These are phyloP conservation scores for Eremothecium gossypii DNA, from an alignment of 1,139 yeast species.

Conservation along the genomic window DNA sequence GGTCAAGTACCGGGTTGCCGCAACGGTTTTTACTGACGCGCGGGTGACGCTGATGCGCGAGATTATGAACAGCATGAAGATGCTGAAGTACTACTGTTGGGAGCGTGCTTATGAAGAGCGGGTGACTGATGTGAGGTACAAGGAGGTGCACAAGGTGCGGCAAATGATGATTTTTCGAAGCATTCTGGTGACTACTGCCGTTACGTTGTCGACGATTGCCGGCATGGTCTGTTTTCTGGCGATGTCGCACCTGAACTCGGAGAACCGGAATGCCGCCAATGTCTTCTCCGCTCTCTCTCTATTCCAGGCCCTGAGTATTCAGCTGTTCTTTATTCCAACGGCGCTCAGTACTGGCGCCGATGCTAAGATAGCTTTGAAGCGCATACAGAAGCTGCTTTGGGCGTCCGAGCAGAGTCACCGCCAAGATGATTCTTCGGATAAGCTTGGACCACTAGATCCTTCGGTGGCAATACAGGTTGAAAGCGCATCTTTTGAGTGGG, in stretches of 20 bases:
- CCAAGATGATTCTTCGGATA: conserved; percentile 3
- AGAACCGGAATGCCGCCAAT: conserved; percentile 50
- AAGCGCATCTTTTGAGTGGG: conserved; percentile 64
- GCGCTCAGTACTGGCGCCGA: conserved; percentile 54
- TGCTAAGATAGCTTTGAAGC: conserved; percentile 52
- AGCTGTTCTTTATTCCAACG: conserved; percentile 58
- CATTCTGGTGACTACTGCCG: conserved; percentile 47
- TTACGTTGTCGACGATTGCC: conserved; percentile 55
- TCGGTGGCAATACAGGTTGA: conserved; percentile 38
- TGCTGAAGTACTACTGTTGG: conserved; percentile 52
- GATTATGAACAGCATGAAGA: conserved; percentile 41
- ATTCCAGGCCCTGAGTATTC: conserved; percentile 63
- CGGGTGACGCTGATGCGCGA: conserved; percentile 45
- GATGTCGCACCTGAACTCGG: conserved; percentile 43
- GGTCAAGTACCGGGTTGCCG: conserved; percentile 36
- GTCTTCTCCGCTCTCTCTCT: conserved; percentile 76
- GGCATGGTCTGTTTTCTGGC: conserved; percentile 69
- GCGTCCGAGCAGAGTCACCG: conserved; percentile 27
- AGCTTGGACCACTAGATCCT: conserved; percentile 7
- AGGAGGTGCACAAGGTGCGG: conserved; percentile 40
- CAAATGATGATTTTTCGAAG: conserved; percentile 49
- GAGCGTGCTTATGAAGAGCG: conserved; percentile 47
- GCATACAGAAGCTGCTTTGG: conserved; percentile 48
- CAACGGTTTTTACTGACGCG: conserved; percentile 41
- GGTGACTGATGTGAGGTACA: conserved; percentile 36